Base-by-base conservation (phyloP, 2,329 filamentous ascomycete species). In the Dactylonectria macrodidyma region DNA sequence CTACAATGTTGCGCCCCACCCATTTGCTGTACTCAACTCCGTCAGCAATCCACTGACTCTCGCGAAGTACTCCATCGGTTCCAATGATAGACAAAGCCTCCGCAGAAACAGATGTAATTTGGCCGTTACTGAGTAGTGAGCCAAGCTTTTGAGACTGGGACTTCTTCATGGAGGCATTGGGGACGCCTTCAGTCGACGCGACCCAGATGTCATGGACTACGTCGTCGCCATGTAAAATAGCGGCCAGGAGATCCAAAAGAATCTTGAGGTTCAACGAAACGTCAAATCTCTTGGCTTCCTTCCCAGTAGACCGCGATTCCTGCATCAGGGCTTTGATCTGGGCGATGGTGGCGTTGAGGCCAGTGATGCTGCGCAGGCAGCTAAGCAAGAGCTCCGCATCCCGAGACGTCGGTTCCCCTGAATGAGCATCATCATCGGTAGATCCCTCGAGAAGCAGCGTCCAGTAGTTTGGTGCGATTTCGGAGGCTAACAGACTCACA, bases 391-490 rank as follows among this genome's bases (percentile, higher is more conserved):
- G 79, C 47, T 81, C 79, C 1, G 84, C 73, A 46, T 87, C 86
- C 26, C 73, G 74, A 71, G 79, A 73, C 57, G 65, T 73, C 22
- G 61, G 67, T 3, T 30, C 44, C 34, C 59, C 48, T 2, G 56
- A 10, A 33, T 71, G 56, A 6, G 57, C 41, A 44, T 60, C 67
- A 11, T 66, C 65, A 24, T 70, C 41, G 3, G 73, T 66, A 33
- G 78, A 78, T n/a, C 81, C 82, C 65, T 88, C 86, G 44, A 84
- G 81, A 16, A 95, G 77, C 9, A 89, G 75, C 3, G 85, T 78
- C 95, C 96, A 98, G 80, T 95, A 97, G 77, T 95, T 93, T 1
- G 93, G 93, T 8, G 94, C 84, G 30, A 93, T 95, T 36, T 91
- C 89, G 16, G 88, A 91, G 66, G 97, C 90, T 41, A 99, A 82